Evolutionary conservation across 139 green algal species (phyloP), one percentile per base, ranked within the genome.

Genomic region (Yamagishiella unicocca): DNA sequence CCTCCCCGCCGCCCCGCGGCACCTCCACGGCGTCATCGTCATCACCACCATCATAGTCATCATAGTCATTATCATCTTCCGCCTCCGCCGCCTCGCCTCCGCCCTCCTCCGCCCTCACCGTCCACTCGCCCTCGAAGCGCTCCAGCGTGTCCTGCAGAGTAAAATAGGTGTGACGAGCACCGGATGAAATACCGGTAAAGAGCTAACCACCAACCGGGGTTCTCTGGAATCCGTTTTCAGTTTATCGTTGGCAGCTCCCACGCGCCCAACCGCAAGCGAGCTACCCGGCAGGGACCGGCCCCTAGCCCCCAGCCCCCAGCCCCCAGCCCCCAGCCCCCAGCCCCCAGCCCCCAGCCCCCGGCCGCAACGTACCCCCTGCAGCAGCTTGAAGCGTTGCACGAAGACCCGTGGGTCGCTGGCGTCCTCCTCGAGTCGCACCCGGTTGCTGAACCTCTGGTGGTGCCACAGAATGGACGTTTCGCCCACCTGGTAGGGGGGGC

Each of bases 351-450:
- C n/a, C n/a, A n/a, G n/a, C n/a, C n/a, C n/a, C n/a, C n/a, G n/a
- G n/a, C n/a, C n/a, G n/a, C 5, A 21, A 19, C 72, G 25, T n/a
- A 85, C 79, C 61, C 79, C 79, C 14, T 75, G 61, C 29, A 85
- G 42, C 42, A 85, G 79, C 4, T 53, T 62, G 58, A 85, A 85
- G 54, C 79, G 33, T 43, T 76, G 61, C 77, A 61, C 38, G 24
- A 50, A 31, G 45, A 67, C 46, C 74, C 50, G 46, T 58, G 74
- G 74, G 74, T 82, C 74, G 46, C n/a, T 67, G 17, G 46, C 9
- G 74, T 85, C 79, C 62, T 85, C 79, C 43, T 85, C 79, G 61
- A 85, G 42, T 27, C 61, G 61, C 27, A 85, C 38, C 4, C 79
- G 79, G 12, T 46, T 50, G 29, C 29, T 40, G 62, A 85, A 85